Evolutionary conservation across 768 basidiomycete genomes (phyloP).

Genomic region (Lyophyllum semitale): DNA sequence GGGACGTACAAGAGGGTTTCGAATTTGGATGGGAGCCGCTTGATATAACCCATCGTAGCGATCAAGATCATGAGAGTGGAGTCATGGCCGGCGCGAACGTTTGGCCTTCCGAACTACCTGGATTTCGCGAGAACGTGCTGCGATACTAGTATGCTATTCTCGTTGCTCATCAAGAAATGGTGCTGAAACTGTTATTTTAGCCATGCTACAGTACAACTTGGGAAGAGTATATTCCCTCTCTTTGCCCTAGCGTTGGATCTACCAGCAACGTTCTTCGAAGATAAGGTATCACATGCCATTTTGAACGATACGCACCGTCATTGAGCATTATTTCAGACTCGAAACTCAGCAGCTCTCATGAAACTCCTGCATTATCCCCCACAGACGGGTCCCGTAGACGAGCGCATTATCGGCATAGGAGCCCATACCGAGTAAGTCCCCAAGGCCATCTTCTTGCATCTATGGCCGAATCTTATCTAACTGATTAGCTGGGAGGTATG

Average conservation of each 20-base stretch:
- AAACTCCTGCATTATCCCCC: slow-evolving; percentile 77
- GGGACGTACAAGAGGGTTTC: slow-evolving; percentile 91
- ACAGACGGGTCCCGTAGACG: slow-evolving; percentile 47
- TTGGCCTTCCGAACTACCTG: slow-evolving; percentile 70
- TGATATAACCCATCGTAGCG: slow-evolving; percentile 24
- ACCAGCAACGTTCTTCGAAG: slow-evolving; percentile 74
- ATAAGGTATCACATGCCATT: slow-evolving; percentile 55
- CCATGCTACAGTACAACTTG: slow-evolving; percentile 40
- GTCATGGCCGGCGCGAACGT: slow-evolving; percentile 73
- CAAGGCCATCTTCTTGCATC: neutral
- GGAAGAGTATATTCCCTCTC: slow-evolving; percentile 75
- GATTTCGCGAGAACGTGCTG: slow-evolving; percentile 60
- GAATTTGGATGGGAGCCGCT: slow-evolving; percentile 77
- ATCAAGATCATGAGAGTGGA: slow-evolving; percentile 42
- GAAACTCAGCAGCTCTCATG: slow-evolving; percentile 81
- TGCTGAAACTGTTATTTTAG: slow-evolving; percentile 20
- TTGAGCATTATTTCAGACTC: slow-evolving; percentile 47
- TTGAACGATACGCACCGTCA: neutral
- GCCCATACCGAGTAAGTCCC: slow-evolving; percentile 68
- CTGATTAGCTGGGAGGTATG: slow-evolving; percentile 51
- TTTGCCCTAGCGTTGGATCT: slow-evolving; percentile 83
- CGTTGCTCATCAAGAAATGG: neutral
- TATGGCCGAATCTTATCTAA: neutral
- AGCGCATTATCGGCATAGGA: slow-evolving; percentile 70
- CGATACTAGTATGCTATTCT: slow-evolving; percentile 61